Percentiles rank a stretch among this genome's conserved stretches.
Evolutionary conservation across 1,139 yeast species (phyloP).

Genomic region (Diutina neorugosa): DNA sequence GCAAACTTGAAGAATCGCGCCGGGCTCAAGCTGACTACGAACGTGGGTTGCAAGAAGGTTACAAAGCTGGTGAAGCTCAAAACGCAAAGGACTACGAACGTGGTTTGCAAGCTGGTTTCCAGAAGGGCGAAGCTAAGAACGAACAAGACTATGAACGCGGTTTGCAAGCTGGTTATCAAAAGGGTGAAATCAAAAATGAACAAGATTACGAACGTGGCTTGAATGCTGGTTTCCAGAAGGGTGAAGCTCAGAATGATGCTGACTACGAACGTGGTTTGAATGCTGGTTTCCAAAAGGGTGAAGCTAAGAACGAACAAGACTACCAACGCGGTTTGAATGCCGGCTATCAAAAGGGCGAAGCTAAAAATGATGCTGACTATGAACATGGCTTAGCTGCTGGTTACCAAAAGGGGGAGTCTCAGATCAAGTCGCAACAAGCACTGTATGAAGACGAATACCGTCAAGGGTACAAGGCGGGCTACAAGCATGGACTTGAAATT

Average conservation of each 20-base stretch:
- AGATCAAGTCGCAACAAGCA: background rate
- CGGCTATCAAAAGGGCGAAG: background rate
- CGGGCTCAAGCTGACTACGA: background rate
- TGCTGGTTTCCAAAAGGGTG: background rate
- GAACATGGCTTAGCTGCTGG: no score
- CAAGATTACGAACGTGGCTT: background rate
- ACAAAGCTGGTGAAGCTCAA: background rate
- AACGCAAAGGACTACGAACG: background rate
- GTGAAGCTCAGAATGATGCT: background rate
- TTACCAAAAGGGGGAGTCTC: background rate
- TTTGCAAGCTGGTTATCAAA: background rate
- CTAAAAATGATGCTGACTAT: background rate
- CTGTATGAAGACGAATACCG: background rate
- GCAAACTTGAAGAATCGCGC: background rate
- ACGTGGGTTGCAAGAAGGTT: background rate
- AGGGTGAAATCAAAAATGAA: background rate
- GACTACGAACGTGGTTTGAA: background rate
- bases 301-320: background rate
- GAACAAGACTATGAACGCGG: background rate
- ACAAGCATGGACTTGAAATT: background rate
- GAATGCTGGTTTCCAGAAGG: background rate
- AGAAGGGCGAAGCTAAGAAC: background rate
- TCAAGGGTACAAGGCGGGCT: background rate
- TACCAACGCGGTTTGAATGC: background rate
- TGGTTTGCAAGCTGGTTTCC: background rate